Percentiles rank a stretch among this genome's conserved stretches.
phyloP scores from a whole-genome alignment of 176 grass and related monocot genomes.

The Oryza glumipatula region DNA sequence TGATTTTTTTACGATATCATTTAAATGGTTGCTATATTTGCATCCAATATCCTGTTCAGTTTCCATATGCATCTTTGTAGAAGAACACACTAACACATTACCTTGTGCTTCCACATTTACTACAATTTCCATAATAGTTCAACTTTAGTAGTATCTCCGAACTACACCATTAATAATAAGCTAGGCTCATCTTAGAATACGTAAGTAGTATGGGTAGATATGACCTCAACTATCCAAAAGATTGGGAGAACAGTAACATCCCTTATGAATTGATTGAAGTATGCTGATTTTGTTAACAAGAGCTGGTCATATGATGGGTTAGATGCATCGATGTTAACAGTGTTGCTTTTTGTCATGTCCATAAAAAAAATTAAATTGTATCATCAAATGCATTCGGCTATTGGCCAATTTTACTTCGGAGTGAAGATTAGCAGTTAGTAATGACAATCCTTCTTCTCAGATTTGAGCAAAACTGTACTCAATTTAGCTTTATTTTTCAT shows the following conservation, averaged over 20 bases:
- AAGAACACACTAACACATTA: not conserved
- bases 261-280: not conserved
- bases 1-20: not conserved
- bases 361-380: not conserved
- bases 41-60: not conserved
- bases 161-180: no score
- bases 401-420: not conserved
- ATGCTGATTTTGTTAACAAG: not conserved
- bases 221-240: not conserved
- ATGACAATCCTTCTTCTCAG: not conserved
- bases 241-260: not conserved
- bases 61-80: not conserved
- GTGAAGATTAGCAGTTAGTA: not conserved
- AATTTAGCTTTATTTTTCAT: slow-evolving; percentile 10
- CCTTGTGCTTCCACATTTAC: not conserved
- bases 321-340: not conserved
- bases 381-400: not conserved
- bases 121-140: slow-evolving; percentile 30
- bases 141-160: not conserved
- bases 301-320: not conserved
- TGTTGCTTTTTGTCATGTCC: not conserved
- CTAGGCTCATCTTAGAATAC: not conserved
- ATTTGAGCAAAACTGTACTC: not conserved
- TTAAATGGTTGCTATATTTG: not conserved
- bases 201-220: slow-evolving; percentile 9